Evolutionary conservation across 257 asterid species (phyloP), one percentile per base, ranked within the genome.

Genomic region (Phtheirospermum japonicum): DNA sequence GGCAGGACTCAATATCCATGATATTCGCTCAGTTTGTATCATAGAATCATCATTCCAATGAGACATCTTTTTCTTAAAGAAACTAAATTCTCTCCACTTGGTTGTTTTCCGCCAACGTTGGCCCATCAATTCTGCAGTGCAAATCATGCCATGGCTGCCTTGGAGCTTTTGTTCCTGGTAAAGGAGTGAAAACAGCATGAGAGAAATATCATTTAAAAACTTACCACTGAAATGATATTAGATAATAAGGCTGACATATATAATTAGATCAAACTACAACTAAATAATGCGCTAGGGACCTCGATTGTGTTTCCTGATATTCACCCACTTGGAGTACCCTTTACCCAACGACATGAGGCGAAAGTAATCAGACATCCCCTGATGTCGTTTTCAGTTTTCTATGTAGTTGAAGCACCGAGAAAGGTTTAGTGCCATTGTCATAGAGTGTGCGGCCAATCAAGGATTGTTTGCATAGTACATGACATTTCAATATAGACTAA

Each of bases 81-180:
- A 72, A 63, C 86, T 78, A 75, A 87, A 90, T 67, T 88, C 94
- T 75, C 72, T 82, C 96, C 95, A 88, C 77, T 72, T 88, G 45
- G 95, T 88, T 13, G 98, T 84, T 83, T 79, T 91, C 39, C 85
- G 83, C 98, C 98, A 91, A n/a, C 96, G 94, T 58, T 91, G 96
- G 94, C 26, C 98, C 98, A 0, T 91, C 98, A 56, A 91, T 79
- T 79, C 75, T 80, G 80, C 92, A 79, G 79, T 91, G 98, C 73
- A 91, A 69, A 70, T 91, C 98, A 83, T 91, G 98, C 96, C 98
- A 88, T 70, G 98, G 96, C 80, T 91, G 76, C 76, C 98, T 84
- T 0, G 98, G 98, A 70, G 92, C 96, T 75, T 78, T 83, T 23
- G 83, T 80, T 76, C 96, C 98, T 54, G 57, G 72, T 95, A 84